A percentile compares a stretch with the other conserved stretches of the same genome.
These are phyloP conservation scores for Gnomoniopsis sp. DNA, from an alignment of 2,329 filamentous ascomycete genomes.

Conservation along the genomic window DNA sequence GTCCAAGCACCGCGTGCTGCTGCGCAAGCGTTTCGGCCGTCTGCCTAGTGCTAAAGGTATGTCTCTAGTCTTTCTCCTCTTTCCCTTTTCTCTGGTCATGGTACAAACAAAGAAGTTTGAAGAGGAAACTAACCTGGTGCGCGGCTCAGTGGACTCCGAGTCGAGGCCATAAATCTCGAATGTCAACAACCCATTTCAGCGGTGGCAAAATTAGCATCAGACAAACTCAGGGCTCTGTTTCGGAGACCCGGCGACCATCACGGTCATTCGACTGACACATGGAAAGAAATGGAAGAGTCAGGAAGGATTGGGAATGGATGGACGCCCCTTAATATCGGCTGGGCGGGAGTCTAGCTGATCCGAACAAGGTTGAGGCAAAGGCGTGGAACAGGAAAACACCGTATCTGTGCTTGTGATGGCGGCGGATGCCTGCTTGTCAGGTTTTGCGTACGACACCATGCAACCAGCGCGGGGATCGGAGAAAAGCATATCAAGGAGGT, in stretches of 20 bases:
- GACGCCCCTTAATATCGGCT: not conserved
- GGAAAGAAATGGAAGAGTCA: not conserved
- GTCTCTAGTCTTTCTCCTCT: no score
- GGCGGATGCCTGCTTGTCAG: not conserved
- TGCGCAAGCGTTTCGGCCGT: constrained; percentile 90
- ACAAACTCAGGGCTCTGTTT: no score
- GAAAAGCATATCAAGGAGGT: not conserved
- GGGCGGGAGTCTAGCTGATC: not conserved
- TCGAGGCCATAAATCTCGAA: not conserved
- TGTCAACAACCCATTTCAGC: not conserved
- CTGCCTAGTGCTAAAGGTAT: constrained; percentile 74
- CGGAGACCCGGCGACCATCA: no score
- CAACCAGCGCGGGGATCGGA: not conserved
- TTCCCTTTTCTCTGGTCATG: not conserved
- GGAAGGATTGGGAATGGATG: not conserved
- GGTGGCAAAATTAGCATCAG: no score
- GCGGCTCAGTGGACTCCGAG: not conserved
- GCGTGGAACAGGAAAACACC: not conserved
- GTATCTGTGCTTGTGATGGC: not conserved
- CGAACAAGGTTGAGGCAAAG: not conserved
- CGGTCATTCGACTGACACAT: not conserved
- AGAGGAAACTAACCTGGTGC: not conserved
- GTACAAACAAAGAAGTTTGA: constrained; percentile 1
- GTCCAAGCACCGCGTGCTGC: constrained; percentile 89
- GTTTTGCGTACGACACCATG: not conserved